Base-by-base conservation (phyloP, 176 grass and related monocot genomes). In the Dactylis glomerata region DNA sequence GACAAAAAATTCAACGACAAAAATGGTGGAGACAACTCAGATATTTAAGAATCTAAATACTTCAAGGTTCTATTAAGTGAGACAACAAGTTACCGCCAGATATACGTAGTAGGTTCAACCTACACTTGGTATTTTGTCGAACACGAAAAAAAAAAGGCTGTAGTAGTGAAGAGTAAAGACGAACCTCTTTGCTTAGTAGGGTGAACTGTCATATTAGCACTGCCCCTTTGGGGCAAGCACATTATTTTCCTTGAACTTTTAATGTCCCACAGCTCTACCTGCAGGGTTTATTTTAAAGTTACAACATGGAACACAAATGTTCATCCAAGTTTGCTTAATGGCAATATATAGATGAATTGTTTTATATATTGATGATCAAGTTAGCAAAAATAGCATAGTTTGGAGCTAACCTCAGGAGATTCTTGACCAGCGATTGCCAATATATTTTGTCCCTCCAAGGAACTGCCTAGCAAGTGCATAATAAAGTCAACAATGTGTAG, bases 231-330 rank as follows among this genome's bases (percentile, higher is more conserved):
- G 33, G 92, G 87, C 71, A 98, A 93, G 78, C 79, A 87, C 57
- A 95, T 86, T 73, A 95, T 65, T 76, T 83, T 93, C 76, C 73
- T 91, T 79, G 84, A 80, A 83, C 52, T 89, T 76, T 81, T 76
- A 36, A 95, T 84, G 74, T 98, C 92, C 95, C 95, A 98, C 79
- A 98, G 85, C 64, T 98, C 92, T 79, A 98, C 85, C 95, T 98
- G 87, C 41, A 66, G 34, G 87, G 28, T 65, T 68, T 77, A 41
- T 56, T 76, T 5, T 75, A 49, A 32, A 86, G 32, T 64, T 44
- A 88, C 69, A 81, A 9, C 42, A 81, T 36, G 27, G 86, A 59
- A 68, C n/a, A n/a, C n/a, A n/a, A n/a, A n/a, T n/a, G n/a, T n/a
- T n/a, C n/a, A n/a, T n/a, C n/a, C n/a, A n/a, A n/a, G 19, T 79